phyloP scores from a whole-genome alignment of 257 asterid genomes.

The Salvia miltiorrhiza region DNA sequence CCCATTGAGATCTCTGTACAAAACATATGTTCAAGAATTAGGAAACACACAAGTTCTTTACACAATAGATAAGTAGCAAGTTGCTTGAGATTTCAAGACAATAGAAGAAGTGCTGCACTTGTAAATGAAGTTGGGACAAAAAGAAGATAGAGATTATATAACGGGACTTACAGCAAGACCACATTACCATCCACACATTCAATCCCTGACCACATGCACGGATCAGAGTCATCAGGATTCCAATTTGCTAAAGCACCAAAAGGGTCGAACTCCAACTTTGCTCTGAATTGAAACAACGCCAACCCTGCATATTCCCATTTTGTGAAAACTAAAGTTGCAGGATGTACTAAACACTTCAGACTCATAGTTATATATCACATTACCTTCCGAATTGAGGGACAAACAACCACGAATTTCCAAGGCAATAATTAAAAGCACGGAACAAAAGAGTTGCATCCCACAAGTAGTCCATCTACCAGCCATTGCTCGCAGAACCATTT shows the following conservation, averaged over 20 bases:
- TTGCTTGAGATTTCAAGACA: neutral
- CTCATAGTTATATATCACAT: neutral
- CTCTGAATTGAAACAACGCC: conserved; percentile 61
- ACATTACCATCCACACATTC: conserved; percentile 67
- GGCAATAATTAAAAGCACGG: conserved; percentile 45
- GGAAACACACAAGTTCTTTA: neutral
- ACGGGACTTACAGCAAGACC: conserved; percentile 64
- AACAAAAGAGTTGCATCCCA: conserved; percentile 39
- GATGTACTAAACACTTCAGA: neutral
- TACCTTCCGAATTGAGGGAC: conserved; percentile 87
- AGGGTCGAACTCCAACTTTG: conserved; percentile 59
- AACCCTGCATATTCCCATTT: conserved; percentile 53
- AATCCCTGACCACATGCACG: conserved; percentile 84
- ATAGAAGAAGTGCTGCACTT: neutral
- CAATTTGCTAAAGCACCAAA: conserved; percentile 63
- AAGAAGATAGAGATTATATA: neutral
- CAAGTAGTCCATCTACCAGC: conserved; percentile 60
- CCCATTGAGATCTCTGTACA: conserved; percentile 72
- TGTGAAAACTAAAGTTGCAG: conserved; percentile 1
- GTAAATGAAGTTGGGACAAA: neutral
- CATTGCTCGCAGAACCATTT: conserved; percentile 49
- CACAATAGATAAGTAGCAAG: neutral
- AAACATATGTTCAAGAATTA: conserved; percentile 4
- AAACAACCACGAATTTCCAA: conserved; percentile 50
- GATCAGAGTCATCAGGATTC: conserved; percentile 59